phyloP scores from a whole-genome alignment of 805 yeast species.

The Ogataea minuta region DNA sequence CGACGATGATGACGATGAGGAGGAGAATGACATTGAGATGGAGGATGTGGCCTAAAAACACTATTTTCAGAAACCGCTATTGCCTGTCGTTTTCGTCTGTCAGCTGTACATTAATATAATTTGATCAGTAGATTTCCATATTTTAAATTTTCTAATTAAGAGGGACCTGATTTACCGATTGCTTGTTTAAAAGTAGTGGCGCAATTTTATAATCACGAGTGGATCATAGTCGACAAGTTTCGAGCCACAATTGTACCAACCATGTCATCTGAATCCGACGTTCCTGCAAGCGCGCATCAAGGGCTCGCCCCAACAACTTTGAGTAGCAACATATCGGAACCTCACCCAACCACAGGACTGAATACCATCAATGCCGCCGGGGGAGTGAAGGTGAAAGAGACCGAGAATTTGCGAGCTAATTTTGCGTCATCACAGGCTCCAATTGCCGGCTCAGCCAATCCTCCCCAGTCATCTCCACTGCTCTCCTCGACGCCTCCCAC shows the following conservation, averaged over 20 bases:
- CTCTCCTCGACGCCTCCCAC: slow-evolving; percentile 88
- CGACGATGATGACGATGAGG: slow-evolving; percentile 36
- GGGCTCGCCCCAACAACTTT: slow-evolving; percentile 7
- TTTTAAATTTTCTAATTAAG: slow-evolving; percentile 1
- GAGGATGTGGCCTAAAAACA: slow-evolving; percentile 55
- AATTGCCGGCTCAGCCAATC: slow-evolving; percentile 6
- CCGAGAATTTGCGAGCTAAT: slow-evolving; percentile 37
- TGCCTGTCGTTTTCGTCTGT: not conserved
- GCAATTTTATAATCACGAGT: not conserved
- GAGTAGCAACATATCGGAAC: slow-evolving; percentile 9
- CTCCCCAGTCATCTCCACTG: slow-evolving; percentile 71
- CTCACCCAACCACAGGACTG: slow-evolving; percentile 11
- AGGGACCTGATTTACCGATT: slow-evolving; percentile 5
- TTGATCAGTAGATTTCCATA: not conserved
- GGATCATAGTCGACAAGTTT: not conserved
- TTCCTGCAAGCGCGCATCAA: not conserved
- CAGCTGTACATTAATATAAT: slow-evolving; percentile 4
- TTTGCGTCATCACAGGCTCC: slow-evolving; percentile 38
- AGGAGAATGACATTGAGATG: slow-evolving; percentile 69
- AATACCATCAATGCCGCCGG: slow-evolving; percentile 24
- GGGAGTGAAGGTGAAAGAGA: slow-evolving; percentile 30
- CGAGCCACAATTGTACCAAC: not conserved
- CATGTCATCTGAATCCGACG: slow-evolving; percentile 4
- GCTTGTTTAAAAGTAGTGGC: not conserved
- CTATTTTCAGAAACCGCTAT: too few species aligned